phyloP scores from a whole-genome alignment of 176 grass and related monocot species.

The Chloris gayana region DNA sequence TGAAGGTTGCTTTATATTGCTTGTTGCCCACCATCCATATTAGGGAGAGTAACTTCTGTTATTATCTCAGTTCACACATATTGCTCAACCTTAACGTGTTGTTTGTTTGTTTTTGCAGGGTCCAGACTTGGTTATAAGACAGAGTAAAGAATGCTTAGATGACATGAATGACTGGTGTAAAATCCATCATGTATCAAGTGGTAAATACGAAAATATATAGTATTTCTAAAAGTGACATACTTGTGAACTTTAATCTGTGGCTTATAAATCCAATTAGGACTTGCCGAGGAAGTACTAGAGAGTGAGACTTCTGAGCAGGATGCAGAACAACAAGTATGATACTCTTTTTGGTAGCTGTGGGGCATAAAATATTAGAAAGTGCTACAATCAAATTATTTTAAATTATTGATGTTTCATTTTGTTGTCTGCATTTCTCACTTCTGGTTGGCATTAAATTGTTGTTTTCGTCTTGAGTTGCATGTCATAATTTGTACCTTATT shows the following conservation, averaged over 20 bases:
- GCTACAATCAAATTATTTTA: conserved; percentile 19
- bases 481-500: neutral
- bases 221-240: neutral
- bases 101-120: conserved; percentile 50
- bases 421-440: neutral
- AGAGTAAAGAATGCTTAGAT: conserved; percentile 82
- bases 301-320: conserved; percentile 60
- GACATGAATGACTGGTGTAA: conserved; percentile 88
- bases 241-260: neutral
- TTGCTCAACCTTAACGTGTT: conserved; percentile 30
- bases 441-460: neutral
- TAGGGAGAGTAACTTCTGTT: neutral
- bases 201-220: conserved; percentile 43
- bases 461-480: neutral
- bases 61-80: neutral
- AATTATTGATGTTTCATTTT: neutral
- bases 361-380: neutral
- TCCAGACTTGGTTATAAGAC: conserved; percentile 82
- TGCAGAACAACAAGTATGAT: conserved; percentile 71
- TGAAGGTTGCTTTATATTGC: neutral
- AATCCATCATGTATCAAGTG: conserved; percentile 73
- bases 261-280: conserved; percentile 56
- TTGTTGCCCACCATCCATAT: neutral
- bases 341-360: conserved; percentile 1
- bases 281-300: conserved; percentile 56